Conservation (phyloP, 1,284 basidiomycete genomes). For the Cryptococcus hybrid region DNA sequence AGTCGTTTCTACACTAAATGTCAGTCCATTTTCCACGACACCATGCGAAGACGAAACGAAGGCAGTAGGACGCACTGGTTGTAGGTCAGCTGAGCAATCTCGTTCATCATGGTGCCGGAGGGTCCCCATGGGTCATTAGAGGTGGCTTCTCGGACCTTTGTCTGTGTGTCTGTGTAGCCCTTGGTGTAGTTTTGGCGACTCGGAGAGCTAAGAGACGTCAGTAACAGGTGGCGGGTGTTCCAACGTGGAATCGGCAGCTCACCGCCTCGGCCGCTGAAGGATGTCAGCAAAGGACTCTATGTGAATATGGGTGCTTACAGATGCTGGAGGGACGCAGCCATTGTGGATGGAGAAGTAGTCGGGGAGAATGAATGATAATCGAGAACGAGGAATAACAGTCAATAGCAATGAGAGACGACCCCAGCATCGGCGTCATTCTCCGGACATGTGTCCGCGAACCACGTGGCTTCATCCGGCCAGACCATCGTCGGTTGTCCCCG, state of each 20-base stretch:
- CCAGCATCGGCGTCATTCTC: too few species aligned
- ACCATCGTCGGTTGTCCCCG: too few species aligned
- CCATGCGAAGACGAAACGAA: neutral
- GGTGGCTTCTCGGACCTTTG: conserved; percentile 97
- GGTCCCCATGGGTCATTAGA: conserved; percentile 99
- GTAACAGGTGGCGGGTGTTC: neutral
- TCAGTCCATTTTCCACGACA: neutral
- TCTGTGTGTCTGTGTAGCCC: conserved; percentile 75
- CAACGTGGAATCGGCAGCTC: conserved; percentile 7
- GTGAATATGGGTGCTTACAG: conserved; percentile 33
- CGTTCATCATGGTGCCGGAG: conserved; percentile 98
- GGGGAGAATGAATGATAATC: neutral
- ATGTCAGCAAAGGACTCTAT: conserved; percentile 13
- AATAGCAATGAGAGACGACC: too few species aligned
- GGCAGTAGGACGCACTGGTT: conserved; percentile 73
- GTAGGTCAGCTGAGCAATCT: conserved; percentile 95
- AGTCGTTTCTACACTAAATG: conserved; percentile 69
- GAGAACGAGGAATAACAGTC: neutral
- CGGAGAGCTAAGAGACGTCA: conserved; percentile 59
- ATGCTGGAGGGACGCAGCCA: conserved; percentile 45
- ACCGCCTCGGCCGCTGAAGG: conserved; percentile 46
- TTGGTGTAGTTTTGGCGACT: conserved; percentile 92
- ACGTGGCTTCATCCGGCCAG: too few species aligned
- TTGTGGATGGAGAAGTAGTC: conserved; percentile 10
- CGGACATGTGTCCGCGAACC: too few species aligned